Conservation (phyloP, 2,329 filamentous ascomycete genomes). For the Penicillium sp. region DNA sequence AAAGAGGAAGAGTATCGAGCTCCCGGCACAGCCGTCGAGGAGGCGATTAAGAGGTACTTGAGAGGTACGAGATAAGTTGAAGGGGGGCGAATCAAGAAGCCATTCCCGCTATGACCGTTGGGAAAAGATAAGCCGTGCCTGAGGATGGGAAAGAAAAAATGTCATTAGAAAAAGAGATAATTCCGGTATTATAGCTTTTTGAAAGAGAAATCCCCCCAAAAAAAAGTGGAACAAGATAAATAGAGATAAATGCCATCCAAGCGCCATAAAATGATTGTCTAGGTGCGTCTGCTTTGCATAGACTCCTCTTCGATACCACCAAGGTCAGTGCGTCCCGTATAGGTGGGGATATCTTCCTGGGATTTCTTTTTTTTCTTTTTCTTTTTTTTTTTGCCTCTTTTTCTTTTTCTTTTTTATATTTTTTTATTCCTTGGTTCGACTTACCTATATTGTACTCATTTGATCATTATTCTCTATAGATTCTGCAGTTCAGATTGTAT, state of each 20-base stretch:
- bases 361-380: not conserved
- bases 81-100: slow-evolving; percentile 7
- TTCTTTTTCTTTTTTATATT: not conserved
- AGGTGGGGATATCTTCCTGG: slow-evolving; percentile 4
- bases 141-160: slow-evolving; percentile 2
- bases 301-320: slow-evolving; percentile 19
- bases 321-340: slow-evolving; percentile 26
- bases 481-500: not conserved
- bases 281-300: slow-evolving; percentile 22
- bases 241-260: not conserved
- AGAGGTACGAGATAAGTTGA: not conserved
- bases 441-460: not conserved
- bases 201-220: not conserved
- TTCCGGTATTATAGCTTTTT: slow-evolving; percentile 8
- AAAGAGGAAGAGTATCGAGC: not conserved
- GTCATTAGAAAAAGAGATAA: not conserved
- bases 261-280: slow-evolving; percentile 1
- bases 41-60: slow-evolving; percentile 3
- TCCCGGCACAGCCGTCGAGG: slow-evolving; percentile 4
- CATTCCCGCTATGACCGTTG: slow-evolving; percentile 9
- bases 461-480: not conserved
- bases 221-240: slow-evolving; percentile 2
- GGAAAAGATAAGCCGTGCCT: slow-evolving; percentile 9
- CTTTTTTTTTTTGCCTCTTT: not conserved
- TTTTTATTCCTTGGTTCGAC: not conserved